These are phyloP conservation scores for Holtermannia corniformis DNA, from an alignment of 768 basidiomycete species.

Conservation along the genomic window DNA sequence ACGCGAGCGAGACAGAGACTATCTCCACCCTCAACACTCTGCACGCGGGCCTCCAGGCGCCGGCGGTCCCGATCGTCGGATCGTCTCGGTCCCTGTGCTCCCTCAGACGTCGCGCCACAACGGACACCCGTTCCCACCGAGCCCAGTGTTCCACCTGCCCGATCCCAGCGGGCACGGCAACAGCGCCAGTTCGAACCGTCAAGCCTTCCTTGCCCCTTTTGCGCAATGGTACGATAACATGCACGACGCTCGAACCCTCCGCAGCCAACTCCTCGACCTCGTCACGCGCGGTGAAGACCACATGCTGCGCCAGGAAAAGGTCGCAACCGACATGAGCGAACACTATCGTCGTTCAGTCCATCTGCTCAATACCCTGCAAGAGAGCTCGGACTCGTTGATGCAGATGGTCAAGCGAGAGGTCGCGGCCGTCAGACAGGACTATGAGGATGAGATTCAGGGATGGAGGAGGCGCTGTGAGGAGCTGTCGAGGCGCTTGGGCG, in stretches of 20 bases:
- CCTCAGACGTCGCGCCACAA: background rate
- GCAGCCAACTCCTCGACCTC: slow-evolving; percentile 20
- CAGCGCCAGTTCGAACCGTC: background rate
- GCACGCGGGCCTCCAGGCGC: background rate
- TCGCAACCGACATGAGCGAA: slow-evolving; percentile 23
- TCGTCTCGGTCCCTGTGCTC: background rate
- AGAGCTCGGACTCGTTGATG: slow-evolving; percentile 26
- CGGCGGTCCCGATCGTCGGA: background rate
- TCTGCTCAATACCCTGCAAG: slow-evolving; percentile 21
- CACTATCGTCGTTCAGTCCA: slow-evolving; percentile 17
- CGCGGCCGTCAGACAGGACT: background rate
- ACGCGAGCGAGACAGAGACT: background rate
- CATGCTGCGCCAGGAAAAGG: slow-evolving; percentile 10
- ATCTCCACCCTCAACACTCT: background rate
- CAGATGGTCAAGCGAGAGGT: slow-evolving; percentile 37
- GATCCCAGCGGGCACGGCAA: background rate
- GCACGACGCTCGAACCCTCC: slow-evolving; percentile 15
- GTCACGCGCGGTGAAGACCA: slow-evolving; percentile 17
- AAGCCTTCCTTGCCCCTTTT: background rate
- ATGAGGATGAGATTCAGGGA: background rate
- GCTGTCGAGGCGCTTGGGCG: background rate
- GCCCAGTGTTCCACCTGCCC: slow-evolving; percentile 13
- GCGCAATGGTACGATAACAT: slow-evolving; percentile 24
- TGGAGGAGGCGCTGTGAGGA: background rate
- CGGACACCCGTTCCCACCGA: background rate